Evolutionary conservation across 805 yeast species (phyloP).

Genomic region (Hanseniaspora osmophila): DNA sequence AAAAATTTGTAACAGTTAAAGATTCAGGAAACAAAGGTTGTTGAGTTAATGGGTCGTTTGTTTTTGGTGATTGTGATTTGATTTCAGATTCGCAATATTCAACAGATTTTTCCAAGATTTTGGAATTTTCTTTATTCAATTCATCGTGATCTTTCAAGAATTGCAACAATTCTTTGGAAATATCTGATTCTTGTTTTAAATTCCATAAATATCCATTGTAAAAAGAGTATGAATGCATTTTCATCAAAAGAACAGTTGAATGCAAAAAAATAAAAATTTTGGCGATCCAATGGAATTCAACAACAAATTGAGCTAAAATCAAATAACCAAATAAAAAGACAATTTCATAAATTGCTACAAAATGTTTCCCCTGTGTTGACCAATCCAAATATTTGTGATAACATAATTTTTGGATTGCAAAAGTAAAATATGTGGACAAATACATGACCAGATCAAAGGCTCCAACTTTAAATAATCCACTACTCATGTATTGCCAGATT

Average conservation of each 20-base stretch:
- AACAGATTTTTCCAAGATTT: slow-evolving; percentile 33
- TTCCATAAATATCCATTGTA: slow-evolving; percentile 84
- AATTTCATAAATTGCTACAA: slow-evolving; percentile 47
- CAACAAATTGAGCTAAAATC: slow-evolving; percentile 36
- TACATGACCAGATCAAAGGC: slow-evolving; percentile 68
- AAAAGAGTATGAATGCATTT: slow-evolving; percentile 84
- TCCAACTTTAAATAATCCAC: slow-evolving; percentile 55
- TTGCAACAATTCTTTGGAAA: slow-evolving; percentile 31
- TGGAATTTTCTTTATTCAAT: slow-evolving; percentile 1
- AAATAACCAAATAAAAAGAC: slow-evolving; percentile 39
- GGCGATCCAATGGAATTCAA: slow-evolving; percentile 73
- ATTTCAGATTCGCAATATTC: slow-evolving; percentile 65
- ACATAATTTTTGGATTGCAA: slow-evolving; percentile 33
- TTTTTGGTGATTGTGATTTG: slow-evolving; percentile 34
- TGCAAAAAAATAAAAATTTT: slow-evolving; percentile 75
- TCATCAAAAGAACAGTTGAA: slow-evolving; percentile 79
- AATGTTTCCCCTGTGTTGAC: slow-evolving; percentile 47
- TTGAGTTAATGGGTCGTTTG: not conserved
- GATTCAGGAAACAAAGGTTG: slow-evolving; percentile 50
- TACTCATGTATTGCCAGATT: slow-evolving; percentile 41
- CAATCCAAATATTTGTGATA: slow-evolving; percentile 10
- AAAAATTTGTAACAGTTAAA: slow-evolving; percentile 49
- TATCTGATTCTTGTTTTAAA: slow-evolving; percentile 38
- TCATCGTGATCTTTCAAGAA: slow-evolving; percentile 20
- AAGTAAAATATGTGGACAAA: slow-evolving; percentile 45